Evolutionary conservation across 75 land plant species (phyloP), one percentile per base, ranked within the genome.

Genomic region (Picea glauca): DNA sequence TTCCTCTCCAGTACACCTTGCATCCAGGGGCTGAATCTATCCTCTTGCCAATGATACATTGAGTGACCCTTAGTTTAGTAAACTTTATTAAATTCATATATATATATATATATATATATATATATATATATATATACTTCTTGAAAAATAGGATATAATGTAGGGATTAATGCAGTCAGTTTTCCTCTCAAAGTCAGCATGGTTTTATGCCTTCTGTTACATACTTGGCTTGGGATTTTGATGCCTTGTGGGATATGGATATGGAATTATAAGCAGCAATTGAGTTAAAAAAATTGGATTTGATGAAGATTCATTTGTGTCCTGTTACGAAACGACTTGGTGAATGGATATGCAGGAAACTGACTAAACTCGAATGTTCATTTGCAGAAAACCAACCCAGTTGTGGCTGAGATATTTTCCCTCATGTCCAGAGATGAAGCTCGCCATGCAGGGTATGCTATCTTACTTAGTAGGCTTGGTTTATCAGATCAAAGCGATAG

Each of bases 351-450:
- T 68, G 50, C 50, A 8, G 20, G 40, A n/a, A 18, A 46, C 73
- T 68, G 20, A 68, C 73, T 40, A 9, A 40, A 18, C n/a, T 66
- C 2, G 35, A 20, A 18, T 68, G 73, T 40, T 20, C 18, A 18
- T 43, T 68, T 35, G 31, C 98, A 96, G 99, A 96, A 96, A 88
- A 96, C 99, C n/a, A 96, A 96, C 79, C 93, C 99, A 0, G 88
- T 94, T 43, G 98, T 96, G 13, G 99, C 99, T 68, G 99, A 96
- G 83, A 96, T 96, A 66, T 96, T 96, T 85, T 92, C 99, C 33
- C 89, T 96, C 62, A 96, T 96, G 99, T 96, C 99, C 20, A 90
- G 98, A 80, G 99, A 96, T 80, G 98, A 96, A 88, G 98, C 99
- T 75, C 86, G 99, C 62, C 99, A 96, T 87, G 99, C 99, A 58